phyloP scores from a whole-genome alignment of 1,284 basidiomycete species.

The Salmacisia buchloeana region DNA sequence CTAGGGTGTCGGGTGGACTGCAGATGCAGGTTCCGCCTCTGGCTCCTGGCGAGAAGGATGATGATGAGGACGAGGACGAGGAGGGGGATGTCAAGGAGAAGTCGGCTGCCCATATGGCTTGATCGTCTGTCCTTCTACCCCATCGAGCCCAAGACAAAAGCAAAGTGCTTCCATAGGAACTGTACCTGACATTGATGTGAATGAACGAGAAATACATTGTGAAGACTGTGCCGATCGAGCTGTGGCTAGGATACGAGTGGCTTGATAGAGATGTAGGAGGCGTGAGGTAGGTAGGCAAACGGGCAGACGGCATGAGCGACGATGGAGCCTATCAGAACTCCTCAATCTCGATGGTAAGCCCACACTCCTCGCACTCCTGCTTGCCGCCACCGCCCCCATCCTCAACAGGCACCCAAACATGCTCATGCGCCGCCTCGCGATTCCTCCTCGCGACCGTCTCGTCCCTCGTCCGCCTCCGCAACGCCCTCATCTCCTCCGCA shows the following conservation, averaged over 20 bases:
- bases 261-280: no score
- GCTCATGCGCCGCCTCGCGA: slow-evolving; percentile 35
- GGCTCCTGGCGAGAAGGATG: background rate
- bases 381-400: slow-evolving; percentile 18
- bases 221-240: no score
- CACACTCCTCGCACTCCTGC: slow-evolving; percentile 32
- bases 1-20: slow-evolving; percentile 30
- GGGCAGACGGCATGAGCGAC: background rate
- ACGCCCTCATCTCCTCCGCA: slow-evolving; percentile 31
- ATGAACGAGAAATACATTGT: no score
- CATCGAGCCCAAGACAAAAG: no score
- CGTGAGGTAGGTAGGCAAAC: background rate
- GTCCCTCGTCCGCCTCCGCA: slow-evolving; percentile 40
- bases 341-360: slow-evolving; percentile 35
- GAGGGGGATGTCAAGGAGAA: background rate
- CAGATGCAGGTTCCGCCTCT: background rate
- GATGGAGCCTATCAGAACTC: slow-evolving; percentile 20
- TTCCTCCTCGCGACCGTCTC: slow-evolving; percentile 42
- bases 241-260: no score
- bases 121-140: background rate
- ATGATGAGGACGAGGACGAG: background rate
- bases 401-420: slow-evolving; percentile 31
- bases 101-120: background rate
- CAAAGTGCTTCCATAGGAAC: no score
- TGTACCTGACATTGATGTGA: no score